phyloP scores from a whole-genome alignment of 139 green algal genomes.

The Haematococcus sp. region DNA sequence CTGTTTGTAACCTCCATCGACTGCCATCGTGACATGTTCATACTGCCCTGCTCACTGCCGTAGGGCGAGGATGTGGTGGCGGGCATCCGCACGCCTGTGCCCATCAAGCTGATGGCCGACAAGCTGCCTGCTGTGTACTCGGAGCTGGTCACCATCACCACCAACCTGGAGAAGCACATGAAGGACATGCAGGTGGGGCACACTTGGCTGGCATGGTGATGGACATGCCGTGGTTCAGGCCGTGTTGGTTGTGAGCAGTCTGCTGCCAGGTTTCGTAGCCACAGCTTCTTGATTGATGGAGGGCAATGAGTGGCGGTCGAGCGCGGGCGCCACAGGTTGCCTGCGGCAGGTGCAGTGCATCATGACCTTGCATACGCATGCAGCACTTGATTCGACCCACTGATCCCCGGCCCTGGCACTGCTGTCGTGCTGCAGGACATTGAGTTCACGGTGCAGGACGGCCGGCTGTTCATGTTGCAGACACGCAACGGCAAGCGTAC shows the following conservation, averaged over 20 bases:
- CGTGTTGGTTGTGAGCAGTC: too few relatives aligned
- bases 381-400: too few relatives aligned
- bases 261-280: too few relatives aligned
- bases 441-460: conserved; percentile 89
- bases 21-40: too few relatives aligned
- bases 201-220: too few relatives aligned
- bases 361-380: too few relatives aligned
- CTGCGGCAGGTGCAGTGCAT: not conserved
- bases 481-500: conserved; percentile 82
- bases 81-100: conserved; percentile 78
- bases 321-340: too few relatives aligned
- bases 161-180: conserved; percentile 77
- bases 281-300: not conserved
- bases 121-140: not conserved
- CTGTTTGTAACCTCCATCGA: too few relatives aligned
- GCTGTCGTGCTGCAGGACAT: conserved; percentile 58
- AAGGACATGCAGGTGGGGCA: conserved; percentile 76
- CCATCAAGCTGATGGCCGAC: conserved; percentile 62
- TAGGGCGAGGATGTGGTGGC: conserved; percentile 89
- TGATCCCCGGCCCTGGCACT: not conserved
- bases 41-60: not conserved
- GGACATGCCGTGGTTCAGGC: too few relatives aligned
- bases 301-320: not conserved
- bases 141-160: not conserved
- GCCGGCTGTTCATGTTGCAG: conserved; percentile 86